Evolutionary conservation across 805 yeast species (phyloP).

Genomic region (Candida maltosa): DNA sequence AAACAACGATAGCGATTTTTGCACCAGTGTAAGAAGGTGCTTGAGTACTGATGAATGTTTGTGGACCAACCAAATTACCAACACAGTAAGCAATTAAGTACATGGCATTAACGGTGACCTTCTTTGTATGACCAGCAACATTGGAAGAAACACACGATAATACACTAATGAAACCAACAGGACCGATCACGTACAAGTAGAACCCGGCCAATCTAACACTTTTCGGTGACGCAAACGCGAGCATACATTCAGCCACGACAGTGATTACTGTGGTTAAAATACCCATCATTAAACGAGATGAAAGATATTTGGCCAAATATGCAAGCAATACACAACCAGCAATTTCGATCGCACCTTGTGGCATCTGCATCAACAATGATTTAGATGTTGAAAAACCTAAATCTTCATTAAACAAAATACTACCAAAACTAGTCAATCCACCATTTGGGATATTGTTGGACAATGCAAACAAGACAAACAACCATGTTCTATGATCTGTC

Average conservation of each 20-base stretch:
- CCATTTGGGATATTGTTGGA: constrained; percentile 34
- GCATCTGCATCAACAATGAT: constrained; percentile 43
- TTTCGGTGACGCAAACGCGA: constrained; percentile 37
- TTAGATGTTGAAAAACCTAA: constrained; percentile 24
- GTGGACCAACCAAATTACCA: constrained; percentile 58
- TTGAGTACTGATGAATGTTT: constrained; percentile 40
- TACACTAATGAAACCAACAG: constrained; percentile 25
- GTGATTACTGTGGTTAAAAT: constrained; percentile 19
- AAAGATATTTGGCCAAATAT: constrained; percentile 18
- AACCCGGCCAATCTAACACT: constrained; percentile 23
- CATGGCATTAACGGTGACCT: constrained; percentile 43
- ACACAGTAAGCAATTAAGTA: constrained; percentile 48
- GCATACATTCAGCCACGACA: constrained; percentile 28
- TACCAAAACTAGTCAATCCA: constrained; percentile 33
- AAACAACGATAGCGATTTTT: constrained; percentile 37
- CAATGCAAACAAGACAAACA: constrained; percentile 24
- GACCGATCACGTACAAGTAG: constrained; percentile 29
- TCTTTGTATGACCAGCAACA: constrained; percentile 58
- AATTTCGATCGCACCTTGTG: constrained; percentile 47
- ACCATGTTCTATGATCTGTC: constrained; percentile 33
- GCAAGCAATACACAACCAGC: constrained; percentile 33
- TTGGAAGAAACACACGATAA: constrained; percentile 42
- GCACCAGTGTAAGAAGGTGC: constrained; percentile 45
- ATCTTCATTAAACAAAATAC: constrained; percentile 24
- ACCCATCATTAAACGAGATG: constrained; percentile 26